Percentiles rank a stretch among this genome's conserved stretches.
Conservation (phyloP, 1,284 basidiomycete genomes). For the Rhodotorula sp. region DNA sequence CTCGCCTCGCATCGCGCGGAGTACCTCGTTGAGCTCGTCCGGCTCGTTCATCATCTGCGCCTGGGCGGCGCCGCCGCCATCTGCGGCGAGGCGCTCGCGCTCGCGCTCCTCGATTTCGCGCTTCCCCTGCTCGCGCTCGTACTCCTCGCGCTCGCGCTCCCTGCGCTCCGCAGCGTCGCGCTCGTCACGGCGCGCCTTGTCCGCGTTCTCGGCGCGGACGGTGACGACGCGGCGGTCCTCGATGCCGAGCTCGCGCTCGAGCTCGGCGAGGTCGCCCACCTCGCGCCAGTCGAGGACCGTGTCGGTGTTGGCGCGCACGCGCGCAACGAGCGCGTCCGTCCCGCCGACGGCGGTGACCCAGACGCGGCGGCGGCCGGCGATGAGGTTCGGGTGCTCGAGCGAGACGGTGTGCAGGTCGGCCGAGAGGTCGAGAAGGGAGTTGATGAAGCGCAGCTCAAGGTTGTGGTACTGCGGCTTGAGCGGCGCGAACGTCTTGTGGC, state of each 20-base stretch:
- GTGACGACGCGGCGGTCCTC: slow-evolving; percentile 19
- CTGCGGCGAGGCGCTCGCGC: background rate
- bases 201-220: background rate
- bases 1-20: slow-evolving; percentile 8
- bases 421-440: slow-evolving; percentile 18
- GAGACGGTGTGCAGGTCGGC: slow-evolving; percentile 9
- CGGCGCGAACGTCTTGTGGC: slow-evolving; percentile 19
- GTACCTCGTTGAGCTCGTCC: slow-evolving; percentile 19
- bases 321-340: slow-evolving; percentile 20
- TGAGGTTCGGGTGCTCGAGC: slow-evolving; percentile 4
- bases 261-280: slow-evolving; percentile 14
- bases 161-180: background rate
- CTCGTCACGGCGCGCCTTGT: background rate
- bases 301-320: background rate
- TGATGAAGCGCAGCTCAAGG: slow-evolving; percentile 28
- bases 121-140: slow-evolving; percentile 13
- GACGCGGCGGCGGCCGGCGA: slow-evolving; percentile 9
- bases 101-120: slow-evolving; percentile 29
- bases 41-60: background rate
- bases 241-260: slow-evolving; percentile 20
- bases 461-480: slow-evolving; percentile 2
- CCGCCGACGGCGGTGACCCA: slow-evolving; percentile 32
- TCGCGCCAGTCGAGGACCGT: slow-evolving; percentile 26
- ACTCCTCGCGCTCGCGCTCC: slow-evolving; percentile 6
- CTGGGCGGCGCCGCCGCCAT: background rate